Conservation (phyloP, 495 filamentous ascomycete genomes). For the Penicillium macrosclerotiorum region DNA sequence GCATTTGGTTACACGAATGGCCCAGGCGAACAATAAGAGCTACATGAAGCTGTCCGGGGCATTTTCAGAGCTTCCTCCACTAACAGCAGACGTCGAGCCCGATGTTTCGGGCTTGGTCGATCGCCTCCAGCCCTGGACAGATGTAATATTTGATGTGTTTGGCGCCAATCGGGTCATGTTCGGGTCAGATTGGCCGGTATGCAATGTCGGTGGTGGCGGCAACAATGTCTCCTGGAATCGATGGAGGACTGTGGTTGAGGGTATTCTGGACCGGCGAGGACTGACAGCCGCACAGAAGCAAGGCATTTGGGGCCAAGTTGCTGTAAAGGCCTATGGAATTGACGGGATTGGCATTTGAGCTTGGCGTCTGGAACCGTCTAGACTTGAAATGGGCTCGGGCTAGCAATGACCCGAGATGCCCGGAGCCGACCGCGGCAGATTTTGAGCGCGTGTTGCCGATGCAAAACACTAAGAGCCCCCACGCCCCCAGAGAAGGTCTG, state of each 20-base stretch:
- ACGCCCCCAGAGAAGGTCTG: too few relatives aligned
- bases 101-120: slow-evolving; percentile 42
- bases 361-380: too few relatives aligned
- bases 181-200: slow-evolving; percentile 88
- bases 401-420: slow-evolving; percentile 32
- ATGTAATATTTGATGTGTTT: slow-evolving; percentile 65
- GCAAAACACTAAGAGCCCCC: too few relatives aligned
- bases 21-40: slow-evolving; percentile 50
- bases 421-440: neutral
- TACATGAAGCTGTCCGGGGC: slow-evolving; percentile 89
- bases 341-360: slow-evolving; percentile 49
- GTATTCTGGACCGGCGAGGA: slow-evolving; percentile 54
- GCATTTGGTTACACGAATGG: slow-evolving; percentile 42
- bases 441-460: too few relatives aligned
- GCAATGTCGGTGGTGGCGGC: slow-evolving; percentile 62
- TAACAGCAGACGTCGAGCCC: slow-evolving; percentile 29
- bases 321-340: slow-evolving; percentile 63
- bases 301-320: slow-evolving; percentile 68
- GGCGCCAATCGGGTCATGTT: slow-evolving; percentile 75
- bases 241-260: slow-evolving; percentile 49
- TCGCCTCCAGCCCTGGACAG: slow-evolving; percentile 60
- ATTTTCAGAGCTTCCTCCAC: slow-evolving; percentile 68
- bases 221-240: slow-evolving; percentile 48
- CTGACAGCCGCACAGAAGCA: slow-evolving; percentile 56
- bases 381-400: slow-evolving; percentile 22